Conservation (phyloP, 768 basidiomycete species). For the Termitomyces sp. region DNA sequence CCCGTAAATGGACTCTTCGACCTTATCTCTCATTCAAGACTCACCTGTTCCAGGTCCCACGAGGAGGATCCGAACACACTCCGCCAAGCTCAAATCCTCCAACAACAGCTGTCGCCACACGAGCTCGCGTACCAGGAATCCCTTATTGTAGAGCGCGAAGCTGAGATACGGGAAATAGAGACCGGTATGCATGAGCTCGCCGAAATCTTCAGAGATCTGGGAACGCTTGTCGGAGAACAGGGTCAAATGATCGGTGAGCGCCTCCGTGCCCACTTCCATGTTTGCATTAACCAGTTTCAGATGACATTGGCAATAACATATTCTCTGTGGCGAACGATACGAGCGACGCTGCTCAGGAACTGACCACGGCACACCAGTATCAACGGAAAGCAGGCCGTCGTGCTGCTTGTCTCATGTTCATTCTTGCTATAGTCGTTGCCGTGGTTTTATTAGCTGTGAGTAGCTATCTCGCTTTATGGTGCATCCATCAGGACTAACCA, state of each 20-base stretch:
- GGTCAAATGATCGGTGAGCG: slow-evolving; percentile 89
- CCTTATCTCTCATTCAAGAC: not conserved
- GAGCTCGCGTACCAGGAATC: slow-evolving; percentile 97
- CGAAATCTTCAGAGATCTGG: slow-evolving; percentile 95
- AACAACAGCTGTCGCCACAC: slow-evolving; percentile 76
- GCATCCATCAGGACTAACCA: not conserved
- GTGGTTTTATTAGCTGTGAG: slow-evolving; percentile 90
- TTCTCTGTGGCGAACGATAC: slow-evolving; percentile 83
- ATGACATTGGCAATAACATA: slow-evolving; percentile 94
- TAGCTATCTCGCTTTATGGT: slow-evolving; percentile 8
- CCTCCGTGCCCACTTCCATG: not conserved
- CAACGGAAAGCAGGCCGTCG: slow-evolving; percentile 91
- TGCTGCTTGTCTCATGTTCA: slow-evolving; percentile 84
- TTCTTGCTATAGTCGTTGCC: slow-evolving; percentile 81
- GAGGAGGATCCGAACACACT: slow-evolving; percentile 46
- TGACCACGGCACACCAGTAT: slow-evolving; percentile 86
- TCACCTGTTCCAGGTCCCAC: slow-evolving; percentile 20
- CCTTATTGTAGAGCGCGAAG: slow-evolving; percentile 89
- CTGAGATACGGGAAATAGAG: slow-evolving; percentile 95
- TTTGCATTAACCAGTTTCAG: slow-evolving; percentile 31
- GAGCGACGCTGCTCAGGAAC: slow-evolving; percentile 76
- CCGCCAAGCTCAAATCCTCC: slow-evolving; percentile 65
- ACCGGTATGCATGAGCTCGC: slow-evolving; percentile 93
- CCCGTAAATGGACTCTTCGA: slow-evolving; percentile 16
- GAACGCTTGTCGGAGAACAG: slow-evolving; percentile 91